Evolutionary conservation across 2,329 filamentous ascomycete species (phyloP), one percentile per base, ranked within the genome.

Genomic region (Penicillium sp.): DNA sequence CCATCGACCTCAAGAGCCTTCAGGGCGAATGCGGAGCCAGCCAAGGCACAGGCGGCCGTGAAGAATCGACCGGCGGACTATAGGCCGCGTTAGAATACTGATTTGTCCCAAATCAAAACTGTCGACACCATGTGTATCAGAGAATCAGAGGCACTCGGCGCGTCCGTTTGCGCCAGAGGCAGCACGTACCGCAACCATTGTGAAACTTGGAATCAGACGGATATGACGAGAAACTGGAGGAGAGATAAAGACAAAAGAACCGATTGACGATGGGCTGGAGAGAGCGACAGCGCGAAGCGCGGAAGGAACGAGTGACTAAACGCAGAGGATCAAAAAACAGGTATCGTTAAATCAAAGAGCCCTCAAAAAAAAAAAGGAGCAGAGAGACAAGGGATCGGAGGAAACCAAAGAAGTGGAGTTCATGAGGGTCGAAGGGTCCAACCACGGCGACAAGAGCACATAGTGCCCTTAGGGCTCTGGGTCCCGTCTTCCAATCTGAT

Each of bases 1-100:
- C 82, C 81, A 50, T 79, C 67, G 47, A 85, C 79, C 52, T 79
- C 76, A 51, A 86, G 74, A 6, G 82, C 78, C 49, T 79, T 78
- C 42, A 85, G 79, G 26, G 82, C 82, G 18, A 73, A 65, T 36
- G 75, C 77, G 59, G 79, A 70, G 60, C 75, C 70, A 38, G 76
- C 68, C 50, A 78, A 68, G 49, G 70, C 72, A 62, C 68, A 73
- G 47, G 73, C 65, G 28, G 74, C 70, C 56, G 72, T 66, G 51
- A 77, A 61, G 42, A 71, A 56, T 61, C 67, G 62, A 63, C 61
- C 56, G 56, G 67, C 69, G 42, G 67, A 65, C 69, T 71, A 44
- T 53, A 42, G 23, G 24, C 24, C 38, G 18, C 33, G 6, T 36
- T n/a, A 36, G 33, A 18, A 36, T n/a, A 9, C n/a, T n/a, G 33